Percentiles rank a stretch among this genome's conserved stretches.
Evolutionary conservation across 2,329 filamentous ascomycete species (phyloP).

Genomic region (Colletotrichum cuscutae): DNA sequence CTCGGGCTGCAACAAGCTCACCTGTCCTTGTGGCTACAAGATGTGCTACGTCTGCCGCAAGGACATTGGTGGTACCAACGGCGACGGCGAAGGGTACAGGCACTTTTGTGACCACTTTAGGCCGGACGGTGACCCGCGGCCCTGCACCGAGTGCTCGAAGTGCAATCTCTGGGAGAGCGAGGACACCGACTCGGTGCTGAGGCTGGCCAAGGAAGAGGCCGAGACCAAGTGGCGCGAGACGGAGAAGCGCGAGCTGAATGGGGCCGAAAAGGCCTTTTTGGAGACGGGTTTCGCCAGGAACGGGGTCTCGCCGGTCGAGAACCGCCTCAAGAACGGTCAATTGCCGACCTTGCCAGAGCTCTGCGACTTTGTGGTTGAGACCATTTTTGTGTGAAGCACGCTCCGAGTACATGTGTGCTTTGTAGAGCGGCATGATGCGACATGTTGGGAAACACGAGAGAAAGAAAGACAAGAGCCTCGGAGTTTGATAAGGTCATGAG

Average conservation of each 20-base stretch:
- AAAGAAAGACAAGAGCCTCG: neutral
- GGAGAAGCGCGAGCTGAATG: constrained; percentile 68
- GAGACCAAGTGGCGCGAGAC: constrained; percentile 76
- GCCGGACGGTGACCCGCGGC: constrained; percentile 75
- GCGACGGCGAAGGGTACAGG: constrained; percentile 76
- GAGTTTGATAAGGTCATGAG: neutral
- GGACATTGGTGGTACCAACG: constrained; percentile 65
- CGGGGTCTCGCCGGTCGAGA: constrained; percentile 43
- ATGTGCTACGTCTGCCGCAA: constrained; percentile 98
- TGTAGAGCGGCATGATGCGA: neutral
- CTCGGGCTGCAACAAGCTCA: constrained; percentile 95
- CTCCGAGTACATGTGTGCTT: neutral
- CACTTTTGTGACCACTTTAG: constrained; percentile 98
- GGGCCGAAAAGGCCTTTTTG: constrained; percentile 65
- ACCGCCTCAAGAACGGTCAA: constrained; percentile 44
- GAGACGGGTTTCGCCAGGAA: constrained; percentile 59
- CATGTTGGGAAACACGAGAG: neutral
- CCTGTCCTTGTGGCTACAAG: constrained; percentile 93
- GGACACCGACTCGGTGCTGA: constrained; percentile 75
- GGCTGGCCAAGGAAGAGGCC: constrained; percentile 75
- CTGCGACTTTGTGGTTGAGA: constrained; percentile 58
- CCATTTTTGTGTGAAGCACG: constrained; percentile 49
- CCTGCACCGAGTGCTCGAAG: constrained; percentile 81
- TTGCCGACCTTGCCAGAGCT: constrained; percentile 53
- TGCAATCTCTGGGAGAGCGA: constrained; percentile 85